Conservation (phyloP, 78 protist genomes). For the Mantamonas sphyraenae region DNA sequence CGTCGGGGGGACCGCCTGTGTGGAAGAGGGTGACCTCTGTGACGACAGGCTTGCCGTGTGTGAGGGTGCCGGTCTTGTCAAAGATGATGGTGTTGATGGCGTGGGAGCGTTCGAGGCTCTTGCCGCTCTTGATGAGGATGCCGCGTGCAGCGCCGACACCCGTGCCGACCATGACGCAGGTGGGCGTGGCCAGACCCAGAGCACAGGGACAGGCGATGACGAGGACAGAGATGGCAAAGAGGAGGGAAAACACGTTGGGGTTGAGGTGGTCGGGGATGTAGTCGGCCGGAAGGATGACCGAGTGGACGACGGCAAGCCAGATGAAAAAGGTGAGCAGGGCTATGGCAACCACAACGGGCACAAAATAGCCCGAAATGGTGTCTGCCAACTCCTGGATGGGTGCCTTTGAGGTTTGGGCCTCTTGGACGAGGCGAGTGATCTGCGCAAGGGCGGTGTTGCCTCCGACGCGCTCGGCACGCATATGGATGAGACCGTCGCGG, state of each 20-base stretch:
- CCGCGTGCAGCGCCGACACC: conserved; percentile 78
- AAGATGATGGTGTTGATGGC: conserved; percentile 44
- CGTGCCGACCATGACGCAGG: conserved; percentile 88
- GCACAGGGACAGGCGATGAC: conserved; percentile 94
- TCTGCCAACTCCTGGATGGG: conserved; percentile 71
- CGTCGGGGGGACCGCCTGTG: too few species aligned
- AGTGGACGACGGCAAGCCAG: conserved; percentile 38
- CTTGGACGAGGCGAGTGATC: conserved; percentile 74
- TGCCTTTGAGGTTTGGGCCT: conserved; percentile 74
- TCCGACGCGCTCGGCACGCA: conserved; percentile 65
- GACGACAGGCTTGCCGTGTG: conserved; percentile 66
- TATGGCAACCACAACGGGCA: conserved; percentile 72
- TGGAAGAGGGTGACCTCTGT: too few species aligned
- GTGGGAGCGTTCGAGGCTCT: conserved; percentile 65
- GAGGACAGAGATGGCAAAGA: conserved; percentile 61
- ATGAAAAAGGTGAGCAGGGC: conserved; percentile 58
- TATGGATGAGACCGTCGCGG: conserved; percentile 39
- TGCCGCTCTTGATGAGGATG: conserved; percentile 76
- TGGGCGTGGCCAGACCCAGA: conserved; percentile 88
- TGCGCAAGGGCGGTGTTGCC: conserved; percentile 63
- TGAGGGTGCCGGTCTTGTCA: conserved; percentile 93
- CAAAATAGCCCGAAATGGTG: conserved; percentile 58
- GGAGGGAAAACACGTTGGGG: conserved; percentile 45
- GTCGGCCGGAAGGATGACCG: neutral
- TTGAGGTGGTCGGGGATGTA: conserved; percentile 8